Base-by-base conservation (phyloP, 495 filamentous ascomycete genomes). In the Staphylotrichum tortipilum region DNA sequence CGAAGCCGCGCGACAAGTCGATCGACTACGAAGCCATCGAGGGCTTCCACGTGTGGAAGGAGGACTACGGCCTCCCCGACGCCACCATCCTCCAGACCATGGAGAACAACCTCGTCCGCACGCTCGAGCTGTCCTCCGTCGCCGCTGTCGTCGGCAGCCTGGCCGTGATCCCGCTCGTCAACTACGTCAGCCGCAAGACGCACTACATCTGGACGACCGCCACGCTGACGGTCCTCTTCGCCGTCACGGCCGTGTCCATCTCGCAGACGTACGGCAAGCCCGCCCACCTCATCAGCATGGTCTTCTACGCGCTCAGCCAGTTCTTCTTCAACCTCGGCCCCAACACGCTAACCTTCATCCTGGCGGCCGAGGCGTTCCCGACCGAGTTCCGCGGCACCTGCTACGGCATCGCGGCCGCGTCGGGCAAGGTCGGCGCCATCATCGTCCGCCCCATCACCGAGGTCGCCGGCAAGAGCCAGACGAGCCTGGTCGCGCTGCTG, bases 331-430 rank as follows among this genome's bases (percentile, higher is more conserved):
- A 42, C 24, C 39, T 42, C 9, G 39, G 39, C 23, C 39, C 39
- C n/a, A 42, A 42, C 39, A 42, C 39, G 24, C 39, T 42, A 3
- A 42, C 39, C n/a, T 42, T 42, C 23, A 17, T 42, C 39, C 23
- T 42, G 4, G 23, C 39, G n/a, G 39, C 39, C n/a, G 39, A 42
- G 39, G 7, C 24, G 3, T 42, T 42, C 39, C 39, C 39, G n/a
- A 42, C 39, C 14, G 23, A 29, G 39, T 42, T 29, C 24, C 23
- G 39, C 5, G 39, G 23, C n/a, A 42, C 39, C 6, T 42, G 39
- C 15, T 29, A 42, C 39, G 39, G 39, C 8, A 42, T 42, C 15
- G 39, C 39, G 7, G 39, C 39, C n/a, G 39, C 39, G 4, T 14
- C 39, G 1, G 39, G 39, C n/a, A 42, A 42, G 39, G 1, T 42